Base-by-base conservation (phyloP, 768 basidiomycete genomes). In the Termitomyces sp. region DNA sequence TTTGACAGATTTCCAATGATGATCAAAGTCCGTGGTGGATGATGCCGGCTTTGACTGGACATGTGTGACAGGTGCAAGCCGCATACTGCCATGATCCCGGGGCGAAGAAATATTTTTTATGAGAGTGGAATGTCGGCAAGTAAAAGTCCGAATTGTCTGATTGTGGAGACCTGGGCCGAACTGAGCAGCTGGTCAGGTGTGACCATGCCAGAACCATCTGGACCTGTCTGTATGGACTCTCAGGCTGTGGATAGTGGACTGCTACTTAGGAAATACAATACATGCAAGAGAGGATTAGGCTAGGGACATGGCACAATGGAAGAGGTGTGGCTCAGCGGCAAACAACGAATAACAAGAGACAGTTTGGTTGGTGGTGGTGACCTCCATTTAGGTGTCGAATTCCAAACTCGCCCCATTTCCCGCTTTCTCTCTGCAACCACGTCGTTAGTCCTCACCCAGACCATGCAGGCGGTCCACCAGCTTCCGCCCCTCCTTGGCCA, bases 381-480 rank as follows among this genome's bases (percentile, higher is more conserved):
- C 72, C 70, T 75, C 71, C 73, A 74, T 75, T 73, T 74, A 75
- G 72, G 70, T 71, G 71, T 73, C 64, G 71, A 71, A 69, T 69
- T 70, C 69, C 70, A 72, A 74, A 67, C 70, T 65, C 68, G 62
- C 63, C 61, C 70, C 58, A 61, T 64, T 69, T 66, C 64, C 67
- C 70, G 67, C 64, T 70, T 66, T 63, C 51, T 53, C 69, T 60
- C 70, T 63, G 68, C 79, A 81, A 86, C 77, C 78, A 82, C 79
- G 79, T 79, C 82, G 68, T 75, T 72, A 68, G 77, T 79, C 70
- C 67, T 74, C 54, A 71, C 72, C 7, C 72, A 75, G 72, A 82
- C 77, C 64, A 91, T 91, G 89, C 85, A 88, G 76, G 82, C 88
- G 67, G 79, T 88, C 55, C 87, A 89, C 72, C 82, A 83, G 63